Evolutionary conservation across 192 early-diverging fungal genomes (phyloP), one percentile per base, ranked within the genome.

Genomic region (Backusella sp.): DNA sequence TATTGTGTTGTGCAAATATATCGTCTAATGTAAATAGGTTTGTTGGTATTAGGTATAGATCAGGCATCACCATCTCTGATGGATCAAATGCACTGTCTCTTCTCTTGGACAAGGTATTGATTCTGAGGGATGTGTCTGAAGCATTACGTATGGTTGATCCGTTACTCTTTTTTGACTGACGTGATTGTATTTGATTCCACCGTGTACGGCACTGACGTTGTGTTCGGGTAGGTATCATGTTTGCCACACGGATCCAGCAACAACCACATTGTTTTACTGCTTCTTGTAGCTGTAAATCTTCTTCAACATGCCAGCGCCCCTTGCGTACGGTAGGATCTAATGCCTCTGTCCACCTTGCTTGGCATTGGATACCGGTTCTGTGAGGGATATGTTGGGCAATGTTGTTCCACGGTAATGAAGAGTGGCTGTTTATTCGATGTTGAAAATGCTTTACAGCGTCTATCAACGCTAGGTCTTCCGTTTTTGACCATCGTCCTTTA

Each of bases 241-340:
- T 83, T 11, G 87, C 83, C 17, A 88, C 87, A 39, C 86, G 79
- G 7, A 88, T 87, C 87, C 87, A 88, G 23, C 87, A 88, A n/a
- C 80, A 78, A 12, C 80, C 76, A 49, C 34, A 81, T 53, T 66
- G 19, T 14, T 66, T 52, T 1, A 86, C 80, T 0, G 84, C 90
- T 1, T 83, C 84, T 42, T 86, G 78, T 15, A 93, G 77, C 28
- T 87, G 78, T n/a, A 42, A 69, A 76, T 86, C 88, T 69, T 90
- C 85, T 32, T 82, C 80, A 0, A 42, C 37, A 1, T 77, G 75
- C 87, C 87, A 88, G 19, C 80, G 76, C 0, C 84, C 87, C 36
- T 85, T 87, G 26, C 82, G 76, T 8, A 88, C 87, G n/a, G 59
- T 46, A 0, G 87, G 86, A 65, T 88, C 86, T 1, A 88, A 49